Base-by-base conservation (phyloP, 768 basidiomycete genomes). In the Pulveroboletus frians region DNA sequence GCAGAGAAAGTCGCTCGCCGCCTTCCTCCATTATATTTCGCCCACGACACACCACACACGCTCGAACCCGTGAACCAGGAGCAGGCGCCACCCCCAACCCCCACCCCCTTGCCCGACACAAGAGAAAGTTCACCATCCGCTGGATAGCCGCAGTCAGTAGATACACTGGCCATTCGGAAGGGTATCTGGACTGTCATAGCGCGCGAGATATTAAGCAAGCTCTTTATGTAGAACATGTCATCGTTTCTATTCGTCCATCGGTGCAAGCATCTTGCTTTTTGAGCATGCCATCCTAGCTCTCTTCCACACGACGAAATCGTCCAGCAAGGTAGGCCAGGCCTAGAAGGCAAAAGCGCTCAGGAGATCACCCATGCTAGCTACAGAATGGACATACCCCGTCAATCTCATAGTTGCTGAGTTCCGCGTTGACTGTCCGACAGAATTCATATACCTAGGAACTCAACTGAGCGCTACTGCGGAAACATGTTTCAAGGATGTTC, bases 281-380 rank as follows among this genome's bases (percentile, higher is more conserved):
- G 51, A 35, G 21, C 9, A 31, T 43, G 50, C 26, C 43, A 39
- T 46, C 49, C 55, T 68, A 5, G 49, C 51, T 50, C 66, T 71
- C 62, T 84, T 88, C 85, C 83, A 88, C 3, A 63, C 62, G 5
- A 83, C 86, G 59, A 91, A 92, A 52, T 88, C 82, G 58, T 92
- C 89, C 39, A 91, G 68, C 53, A 89, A 71, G 13, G 87, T 85
- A 1, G 89, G 89, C 89, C 89, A 91, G 30, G 87, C 84, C 86
- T 88, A 21, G 18, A 35, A 27, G 15, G n/a, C 10, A 34, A 50
- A 46, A 32, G 37, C 1, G 17, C 53, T n/a, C 9, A 17, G 39
- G 18, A 52, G 18, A 40, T 41, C 23, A 38, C 41, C n/a, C 39
- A 46, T 40, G 41, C 37, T 21, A 37, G 42, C 35, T 21, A 35